Evolutionary conservation across 768 basidiomycete genomes (phyloP).

Genomic region (Russula griseocarnosa): DNA sequence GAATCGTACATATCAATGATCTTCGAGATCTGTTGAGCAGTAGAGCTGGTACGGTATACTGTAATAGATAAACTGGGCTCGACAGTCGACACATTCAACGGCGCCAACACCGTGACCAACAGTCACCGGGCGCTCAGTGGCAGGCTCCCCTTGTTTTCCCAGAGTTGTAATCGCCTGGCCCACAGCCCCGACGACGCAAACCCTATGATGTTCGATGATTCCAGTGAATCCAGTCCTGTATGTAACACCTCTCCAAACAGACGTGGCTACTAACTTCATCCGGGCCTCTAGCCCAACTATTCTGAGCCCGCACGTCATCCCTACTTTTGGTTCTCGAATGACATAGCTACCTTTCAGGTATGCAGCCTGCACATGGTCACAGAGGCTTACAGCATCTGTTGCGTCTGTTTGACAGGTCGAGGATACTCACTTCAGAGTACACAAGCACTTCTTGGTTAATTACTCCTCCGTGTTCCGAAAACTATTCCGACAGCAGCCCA

Average conservation of each 20-base stretch:
- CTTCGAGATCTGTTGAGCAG: not conserved
- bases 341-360: not conserved
- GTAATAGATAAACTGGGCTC: too few relatives aligned
- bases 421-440: constrained; percentile 1
- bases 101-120: too few relatives aligned
- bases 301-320: not conserved
- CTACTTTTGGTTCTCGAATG: not conserved
- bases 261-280: not conserved
- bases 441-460: not conserved
- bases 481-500: not conserved
- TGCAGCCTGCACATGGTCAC: not conserved
- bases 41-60: too few relatives aligned
- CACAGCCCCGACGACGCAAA: not conserved
- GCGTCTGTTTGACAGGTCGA: not conserved
- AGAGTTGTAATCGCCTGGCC: not conserved
- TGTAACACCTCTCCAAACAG: not conserved
- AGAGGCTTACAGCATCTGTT: not conserved
- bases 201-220: not conserved
- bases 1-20: not conserved
- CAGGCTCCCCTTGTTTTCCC: not conserved
- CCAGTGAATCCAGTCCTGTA: not conserved
- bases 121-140: not conserved
- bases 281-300: constrained; percentile 5
- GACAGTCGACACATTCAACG: too few relatives aligned
- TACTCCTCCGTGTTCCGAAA: constrained; percentile 3